phyloP scores from a whole-genome alignment of 2,329 filamentous ascomycete species.

The Plectosphaerella plurivora region DNA sequence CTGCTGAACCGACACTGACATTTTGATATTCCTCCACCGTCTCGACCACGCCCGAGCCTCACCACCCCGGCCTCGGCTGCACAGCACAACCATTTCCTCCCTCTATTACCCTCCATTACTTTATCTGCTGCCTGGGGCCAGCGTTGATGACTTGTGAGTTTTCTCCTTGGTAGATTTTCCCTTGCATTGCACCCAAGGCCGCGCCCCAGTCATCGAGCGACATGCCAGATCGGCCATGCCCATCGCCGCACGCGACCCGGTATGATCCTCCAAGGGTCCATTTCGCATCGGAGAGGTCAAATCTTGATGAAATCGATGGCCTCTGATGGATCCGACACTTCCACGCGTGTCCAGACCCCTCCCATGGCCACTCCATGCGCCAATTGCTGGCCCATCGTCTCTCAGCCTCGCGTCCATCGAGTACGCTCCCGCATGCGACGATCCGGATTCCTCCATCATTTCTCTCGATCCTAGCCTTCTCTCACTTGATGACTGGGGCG shows the following conservation, averaged over 20 bases:
- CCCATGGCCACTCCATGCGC: slow-evolving; percentile 17
- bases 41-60: not conserved
- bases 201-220: slow-evolving; percentile 29
- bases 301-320: slow-evolving; percentile 30
- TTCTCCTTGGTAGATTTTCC: slow-evolving; percentile 18
- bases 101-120: slow-evolving; percentile 1
- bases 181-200: slow-evolving; percentile 22
- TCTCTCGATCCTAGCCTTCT: slow-evolving; percentile 9
- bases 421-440: slow-evolving; percentile 38
- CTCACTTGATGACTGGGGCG: slow-evolving; percentile 22
- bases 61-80: not conserved
- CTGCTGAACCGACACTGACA: not conserved
- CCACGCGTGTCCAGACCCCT: slow-evolving; percentile 14
- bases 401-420: slow-evolving; percentile 46
- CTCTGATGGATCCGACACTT: slow-evolving; percentile 25
- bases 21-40: slow-evolving; percentile 3
- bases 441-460: slow-evolving; percentile 28
- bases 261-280: slow-evolving; percentile 22
- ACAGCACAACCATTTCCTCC: not conserved
- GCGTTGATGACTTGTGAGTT: slow-evolving; percentile 50
- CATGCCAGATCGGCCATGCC: slow-evolving; percentile 27
- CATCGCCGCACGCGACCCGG: slow-evolving; percentile 26
- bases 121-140: slow-evolving; percentile 30
- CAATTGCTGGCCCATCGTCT: slow-evolving; percentile 40
- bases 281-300: slow-evolving; percentile 16